Conservation (phyloP, 2,329 filamentous ascomycete species). For the Fusarium nodosum region DNA sequence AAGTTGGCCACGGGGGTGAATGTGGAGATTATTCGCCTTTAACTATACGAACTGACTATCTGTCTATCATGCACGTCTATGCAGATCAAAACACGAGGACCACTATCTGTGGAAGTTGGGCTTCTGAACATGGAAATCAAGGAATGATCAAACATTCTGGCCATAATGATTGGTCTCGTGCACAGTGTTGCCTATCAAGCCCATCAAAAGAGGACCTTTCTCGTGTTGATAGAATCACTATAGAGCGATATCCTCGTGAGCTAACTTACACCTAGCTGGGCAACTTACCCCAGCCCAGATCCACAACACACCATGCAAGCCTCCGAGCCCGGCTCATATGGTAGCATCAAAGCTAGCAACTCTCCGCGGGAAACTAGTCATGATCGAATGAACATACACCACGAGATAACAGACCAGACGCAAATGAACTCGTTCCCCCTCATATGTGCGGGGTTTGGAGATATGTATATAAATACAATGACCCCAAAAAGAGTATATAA, state of each 20-base stretch:
- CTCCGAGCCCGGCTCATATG: neutral
- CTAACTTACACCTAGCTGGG: neutral
- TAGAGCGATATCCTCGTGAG: neutral
- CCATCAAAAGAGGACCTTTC: no score
- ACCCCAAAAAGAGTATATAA: neutral
- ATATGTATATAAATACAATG: conserved; percentile 1
- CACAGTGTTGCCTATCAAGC: neutral
- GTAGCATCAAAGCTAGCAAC: neutral
- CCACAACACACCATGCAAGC: neutral
- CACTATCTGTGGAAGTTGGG: rapidly evolving
- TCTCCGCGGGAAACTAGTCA: conserved; percentile 29
- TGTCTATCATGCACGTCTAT: neutral
- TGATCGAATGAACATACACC: conserved; percentile 9
- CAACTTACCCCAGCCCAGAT: neutral
- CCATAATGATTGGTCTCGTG: neutral
- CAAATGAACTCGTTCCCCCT: neutral
- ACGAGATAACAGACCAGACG: conserved; percentile 11
- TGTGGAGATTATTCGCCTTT: neutral
- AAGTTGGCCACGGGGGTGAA: conserved; percentile 16
- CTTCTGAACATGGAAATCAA: no score
- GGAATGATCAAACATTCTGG: no score
- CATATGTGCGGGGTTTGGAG: conserved; percentile 10
- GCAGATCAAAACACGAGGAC: neutral
- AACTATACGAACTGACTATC: neutral
- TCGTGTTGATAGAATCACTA: neutral